Conservation (phyloP, 2,329 filamentous ascomycete species). For the Colletotrichum paranaense region DNA sequence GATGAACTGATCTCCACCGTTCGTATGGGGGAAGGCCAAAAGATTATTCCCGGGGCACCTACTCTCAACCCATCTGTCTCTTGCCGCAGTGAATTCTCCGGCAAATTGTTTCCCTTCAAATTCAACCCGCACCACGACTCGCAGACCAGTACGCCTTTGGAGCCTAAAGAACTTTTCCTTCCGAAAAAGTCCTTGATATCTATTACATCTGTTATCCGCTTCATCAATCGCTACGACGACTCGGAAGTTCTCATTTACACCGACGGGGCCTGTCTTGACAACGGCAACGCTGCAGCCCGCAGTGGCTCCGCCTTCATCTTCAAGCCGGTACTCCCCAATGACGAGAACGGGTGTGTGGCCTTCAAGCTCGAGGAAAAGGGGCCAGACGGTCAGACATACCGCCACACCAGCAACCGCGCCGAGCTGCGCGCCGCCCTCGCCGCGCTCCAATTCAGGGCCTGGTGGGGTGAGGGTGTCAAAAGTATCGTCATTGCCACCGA, state of each 20-base stretch:
- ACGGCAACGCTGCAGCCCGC: conserved; percentile 49
- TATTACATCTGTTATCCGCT: conserved; percentile 37
- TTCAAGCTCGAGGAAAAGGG: conserved; percentile 56
- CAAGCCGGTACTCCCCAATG: conserved; percentile 19
- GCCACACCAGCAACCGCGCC: conserved; percentile 63
- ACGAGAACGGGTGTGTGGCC: conserved; percentile 34
- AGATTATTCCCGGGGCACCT: too few relatives aligned
- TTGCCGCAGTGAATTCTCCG: too few relatives aligned
- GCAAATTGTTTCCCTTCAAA: too few relatives aligned
- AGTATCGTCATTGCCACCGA: conserved; percentile 64
- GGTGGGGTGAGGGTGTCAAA: conserved; percentile 53
- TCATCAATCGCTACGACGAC: conserved; percentile 45
- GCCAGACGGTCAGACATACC: conserved; percentile 48
- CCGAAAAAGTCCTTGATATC: too few relatives aligned
- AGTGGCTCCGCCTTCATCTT: conserved; percentile 55
- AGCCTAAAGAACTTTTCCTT: too few relatives aligned
- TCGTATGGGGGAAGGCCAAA: too few relatives aligned
- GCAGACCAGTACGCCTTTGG: too few relatives aligned
- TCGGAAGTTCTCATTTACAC: conserved; percentile 53
- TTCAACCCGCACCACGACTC: too few relatives aligned
- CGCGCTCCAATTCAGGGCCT: conserved; percentile 57
- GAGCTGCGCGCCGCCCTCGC: conserved; percentile 66
- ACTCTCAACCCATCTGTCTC: too few relatives aligned
- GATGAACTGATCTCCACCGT: too few relatives aligned
- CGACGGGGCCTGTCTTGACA: conserved; percentile 57